Percentiles rank a stretch among this genome's conserved stretches.
Conservation (phyloP, 2,329 filamentous ascomycete genomes). For the Septoria linicola region DNA sequence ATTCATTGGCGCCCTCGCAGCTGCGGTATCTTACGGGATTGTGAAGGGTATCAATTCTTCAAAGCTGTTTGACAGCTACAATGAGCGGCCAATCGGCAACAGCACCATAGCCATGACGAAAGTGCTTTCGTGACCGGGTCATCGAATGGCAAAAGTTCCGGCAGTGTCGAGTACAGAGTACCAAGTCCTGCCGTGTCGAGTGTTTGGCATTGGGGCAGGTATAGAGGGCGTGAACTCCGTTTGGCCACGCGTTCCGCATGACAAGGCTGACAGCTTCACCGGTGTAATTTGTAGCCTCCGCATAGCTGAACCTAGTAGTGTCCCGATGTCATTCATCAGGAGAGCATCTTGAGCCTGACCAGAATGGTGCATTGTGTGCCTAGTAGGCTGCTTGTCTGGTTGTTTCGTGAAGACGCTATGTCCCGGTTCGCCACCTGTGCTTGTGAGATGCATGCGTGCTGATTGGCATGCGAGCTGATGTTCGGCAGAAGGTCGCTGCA, state of each 20-base stretch:
- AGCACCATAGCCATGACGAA: neutral
- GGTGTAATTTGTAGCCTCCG: slow-evolving; percentile 2
- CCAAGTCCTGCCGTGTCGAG: too few relatives aligned
- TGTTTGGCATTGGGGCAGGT: too few relatives aligned
- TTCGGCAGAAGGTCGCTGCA: slow-evolving; percentile 15
- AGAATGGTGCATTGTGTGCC: slow-evolving; percentile 4
- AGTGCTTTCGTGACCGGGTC: too few relatives aligned
- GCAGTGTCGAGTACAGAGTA: too few relatives aligned
- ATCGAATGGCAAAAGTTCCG: too few relatives aligned
- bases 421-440: slow-evolving; percentile 3
- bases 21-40: slow-evolving; percentile 41
- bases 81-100: neutral
- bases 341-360: neutral
- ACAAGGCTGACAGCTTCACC: slow-evolving; percentile 4
- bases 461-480: slow-evolving; percentile 3
- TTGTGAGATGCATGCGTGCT: neutral
- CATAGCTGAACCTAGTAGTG: neutral
- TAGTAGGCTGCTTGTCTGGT: slow-evolving; percentile 7
- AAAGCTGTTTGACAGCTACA: slow-evolving; percentile 11
- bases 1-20: slow-evolving; percentile 39
- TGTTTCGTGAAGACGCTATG: slow-evolving; percentile 9
- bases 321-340: neutral
- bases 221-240: slow-evolving; percentile 1
- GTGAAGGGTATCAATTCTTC: slow-evolving; percentile 38
- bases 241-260: neutral